These are phyloP conservation scores for Oryza nivara DNA, from an alignment of 176 grass and related monocot genomes.

Conservation along the genomic window DNA sequence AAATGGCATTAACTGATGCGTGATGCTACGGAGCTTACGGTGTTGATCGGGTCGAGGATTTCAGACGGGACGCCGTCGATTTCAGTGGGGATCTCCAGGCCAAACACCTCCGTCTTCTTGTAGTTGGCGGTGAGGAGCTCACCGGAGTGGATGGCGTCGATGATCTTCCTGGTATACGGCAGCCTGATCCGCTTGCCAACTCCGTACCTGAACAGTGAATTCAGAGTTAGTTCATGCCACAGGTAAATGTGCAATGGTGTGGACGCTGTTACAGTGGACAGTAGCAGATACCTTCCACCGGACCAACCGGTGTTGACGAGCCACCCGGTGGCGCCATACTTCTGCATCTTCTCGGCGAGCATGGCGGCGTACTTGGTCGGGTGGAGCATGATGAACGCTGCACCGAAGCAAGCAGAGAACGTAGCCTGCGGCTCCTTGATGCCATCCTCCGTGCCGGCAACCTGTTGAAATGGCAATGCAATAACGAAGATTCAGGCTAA, in stretches of 20 bases:
- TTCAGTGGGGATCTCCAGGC: slow-evolving; percentile 87
- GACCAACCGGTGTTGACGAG: slow-evolving; percentile 99
- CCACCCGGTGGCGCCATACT: slow-evolving; percentile 90
- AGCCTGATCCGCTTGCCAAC: slow-evolving; percentile 95
- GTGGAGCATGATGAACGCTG: slow-evolving; percentile 99
- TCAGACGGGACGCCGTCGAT: slow-evolving; percentile 81
- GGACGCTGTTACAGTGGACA: not conserved
- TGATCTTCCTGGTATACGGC: slow-evolving; percentile 88
- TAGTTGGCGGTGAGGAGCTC: slow-evolving; percentile 81
- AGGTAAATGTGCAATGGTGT: too few relatives aligned
- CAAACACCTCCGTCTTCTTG: slow-evolving; percentile 87
- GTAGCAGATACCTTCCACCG: slow-evolving; percentile 71
- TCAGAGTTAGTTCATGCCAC: not conserved
- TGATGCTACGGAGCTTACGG: slow-evolving; percentile 49
- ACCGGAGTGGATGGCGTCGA: slow-evolving; percentile 96
- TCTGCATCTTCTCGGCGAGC: slow-evolving; percentile 99
- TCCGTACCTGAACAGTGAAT: slow-evolving; percentile 64
- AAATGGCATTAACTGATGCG: not conserved
- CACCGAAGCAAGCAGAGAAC: slow-evolving; percentile 97
- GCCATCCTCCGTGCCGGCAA: slow-evolving; percentile 94
- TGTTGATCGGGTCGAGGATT: slow-evolving; percentile 95
- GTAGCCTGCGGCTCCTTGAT: slow-evolving; percentile 97
- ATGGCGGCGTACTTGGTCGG: slow-evolving; percentile 96
- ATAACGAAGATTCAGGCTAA: not conserved
- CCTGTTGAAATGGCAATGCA: slow-evolving; percentile 20